Conservation (phyloP, 2,329 filamentous ascomycete genomes). For the Knufia petricola region DNA sequence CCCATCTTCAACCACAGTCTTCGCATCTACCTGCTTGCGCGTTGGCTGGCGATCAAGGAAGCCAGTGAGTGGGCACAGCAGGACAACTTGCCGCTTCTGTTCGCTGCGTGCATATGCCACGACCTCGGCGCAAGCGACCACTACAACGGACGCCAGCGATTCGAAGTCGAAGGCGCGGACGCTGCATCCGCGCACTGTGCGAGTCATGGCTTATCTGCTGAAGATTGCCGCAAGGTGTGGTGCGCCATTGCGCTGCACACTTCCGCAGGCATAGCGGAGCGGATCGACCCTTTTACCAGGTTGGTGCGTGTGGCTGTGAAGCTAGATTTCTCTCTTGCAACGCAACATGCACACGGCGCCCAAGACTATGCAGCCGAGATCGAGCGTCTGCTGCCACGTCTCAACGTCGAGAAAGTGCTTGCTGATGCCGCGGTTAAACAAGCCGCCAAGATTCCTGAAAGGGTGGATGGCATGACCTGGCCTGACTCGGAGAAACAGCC, state of each 20-base stretch:
- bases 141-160: conserved; percentile 30
- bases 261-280: conserved; percentile 36
- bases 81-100: conserved; percentile 20
- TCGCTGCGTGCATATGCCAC: conserved; percentile 28
- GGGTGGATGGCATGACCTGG: conserved; percentile 25
- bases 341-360: conserved; percentile 16
- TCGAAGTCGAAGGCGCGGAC: conserved; percentile 39
- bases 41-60: conserved; percentile 19
- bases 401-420: conserved; percentile 35
- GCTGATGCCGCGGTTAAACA: conserved; percentile 36
- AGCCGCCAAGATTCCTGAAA: conserved; percentile 28
- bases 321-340: conserved; percentile 31
- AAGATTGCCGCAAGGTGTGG: conserved; percentile 34
- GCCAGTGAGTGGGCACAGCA: conserved; percentile 15
- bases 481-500: conserved; percentile 10
- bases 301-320: conserved; percentile 31
- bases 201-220: conserved; percentile 17
- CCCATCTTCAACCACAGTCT: conserved; percentile 25
- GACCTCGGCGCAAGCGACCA: conserved; percentile 26
- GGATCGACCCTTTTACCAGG: conserved; percentile 31
- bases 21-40: conserved; percentile 22
- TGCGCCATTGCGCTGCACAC: conserved; percentile 38
- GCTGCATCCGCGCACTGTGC: conserved; percentile 30
- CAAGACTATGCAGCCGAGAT: conserved; percentile 17
- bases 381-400: conserved; percentile 26